Conservation (phyloP, 306 rosid genomes). For the Inga oerstediana region DNA sequence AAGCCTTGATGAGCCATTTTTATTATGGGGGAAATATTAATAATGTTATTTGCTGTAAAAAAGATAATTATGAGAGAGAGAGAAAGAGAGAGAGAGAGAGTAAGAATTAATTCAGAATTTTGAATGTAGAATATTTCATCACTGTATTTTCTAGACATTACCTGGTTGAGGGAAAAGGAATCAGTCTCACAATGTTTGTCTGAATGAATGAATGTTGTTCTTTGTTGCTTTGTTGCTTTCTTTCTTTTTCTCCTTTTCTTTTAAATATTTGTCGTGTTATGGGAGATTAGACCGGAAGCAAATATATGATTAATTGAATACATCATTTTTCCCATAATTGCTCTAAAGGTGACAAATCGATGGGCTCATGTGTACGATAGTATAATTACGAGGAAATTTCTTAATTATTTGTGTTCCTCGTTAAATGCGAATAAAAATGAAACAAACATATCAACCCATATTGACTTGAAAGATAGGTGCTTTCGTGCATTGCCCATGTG, state of each 20-base stretch:
- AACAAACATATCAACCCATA: background rate
- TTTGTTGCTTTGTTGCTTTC: background rate
- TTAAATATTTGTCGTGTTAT: background rate
- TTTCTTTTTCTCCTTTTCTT: background rate
- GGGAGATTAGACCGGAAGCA: background rate
- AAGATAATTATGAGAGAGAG: background rate
- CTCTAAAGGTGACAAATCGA: background rate
- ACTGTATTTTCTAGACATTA: background rate
- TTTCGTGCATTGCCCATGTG: background rate
- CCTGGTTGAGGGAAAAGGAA: background rate
- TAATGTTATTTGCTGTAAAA: background rate
- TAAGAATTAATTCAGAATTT: background rate
- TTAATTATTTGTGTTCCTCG: background rate
- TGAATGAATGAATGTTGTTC: background rate
- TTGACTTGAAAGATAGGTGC: background rate
- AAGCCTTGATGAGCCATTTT: conserved; percentile 60
- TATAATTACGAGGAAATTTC: background rate
- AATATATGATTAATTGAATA: background rate
- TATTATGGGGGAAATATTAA: conserved; percentile 58
- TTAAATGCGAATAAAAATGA: background rate
- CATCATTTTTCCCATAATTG: conserved; percentile 4
- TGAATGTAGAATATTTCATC: background rate
- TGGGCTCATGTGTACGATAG: background rate
- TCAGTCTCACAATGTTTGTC: background rate
- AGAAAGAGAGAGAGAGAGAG: background rate